Base-by-base conservation (phyloP, 345 rosid genomes). In the Durio zibethinus region DNA sequence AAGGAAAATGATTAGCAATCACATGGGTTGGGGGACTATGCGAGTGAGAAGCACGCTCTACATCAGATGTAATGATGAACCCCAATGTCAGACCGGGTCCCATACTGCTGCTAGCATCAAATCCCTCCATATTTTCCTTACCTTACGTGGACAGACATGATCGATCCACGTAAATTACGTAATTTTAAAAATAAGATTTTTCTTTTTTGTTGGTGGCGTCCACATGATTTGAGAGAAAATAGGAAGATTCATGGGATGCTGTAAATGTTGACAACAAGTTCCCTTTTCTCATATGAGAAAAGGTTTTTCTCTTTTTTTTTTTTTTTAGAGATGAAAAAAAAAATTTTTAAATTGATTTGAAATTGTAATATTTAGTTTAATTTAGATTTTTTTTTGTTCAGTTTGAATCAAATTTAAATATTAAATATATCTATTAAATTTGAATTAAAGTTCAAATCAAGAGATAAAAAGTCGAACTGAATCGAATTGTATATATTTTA, bases 1-100 rank as follows among this genome's bases (percentile, higher is more conserved):
- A 33, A 54, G 48, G 60, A 73, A 84, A 84, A 80, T 80, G 71
- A 84, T 82, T 77, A 81, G 73, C 15, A 43, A 11, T 65, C 83
- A 84, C 83, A 82, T 77, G 84, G 76, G 14, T 9, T 21, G 42
- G 33, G 20, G 52, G 65, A 38, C 68, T 4, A 0, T 16, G 75
- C 72, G 69, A 53, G 67, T 73, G 52, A n/a, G 69, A 42, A 8
- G 31, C 77, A 77, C 63, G 78, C 78, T 75, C 66, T 40, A 29
- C 54, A 64, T 63, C 54, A n/a, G 35, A 70, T 4, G 77, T 53
- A 78, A 81, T 84, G 31, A 79, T 81, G 53, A 66, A 11, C 25
- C 40, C n/a, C 25, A 48, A 16, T 27, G 40, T 29, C 59, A 70
- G 40, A 42, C 42, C 14, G 59, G 68, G 67, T 43, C 77, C 31